Evolutionary conservation across 345 rosid genomes (phyloP).

Genomic region (Syzygium grande): DNA sequence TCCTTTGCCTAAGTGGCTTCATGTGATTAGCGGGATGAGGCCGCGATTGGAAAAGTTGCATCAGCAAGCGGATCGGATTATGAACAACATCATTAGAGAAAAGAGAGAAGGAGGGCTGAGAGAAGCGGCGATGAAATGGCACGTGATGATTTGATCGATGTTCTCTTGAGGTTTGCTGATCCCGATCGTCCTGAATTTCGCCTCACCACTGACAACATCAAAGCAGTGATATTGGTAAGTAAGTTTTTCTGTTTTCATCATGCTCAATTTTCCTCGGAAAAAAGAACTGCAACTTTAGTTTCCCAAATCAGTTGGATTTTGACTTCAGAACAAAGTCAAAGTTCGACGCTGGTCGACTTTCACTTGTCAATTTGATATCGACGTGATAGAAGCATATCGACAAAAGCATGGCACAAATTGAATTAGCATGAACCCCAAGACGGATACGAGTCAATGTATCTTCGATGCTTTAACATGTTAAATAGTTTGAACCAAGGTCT

Average conservation of each 20-base stretch:
- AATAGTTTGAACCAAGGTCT: not conserved
- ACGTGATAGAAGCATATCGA: not conserved
- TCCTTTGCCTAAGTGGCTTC: constrained; percentile 21
- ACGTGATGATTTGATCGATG: constrained; percentile 20
- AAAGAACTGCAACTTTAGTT: not conserved
- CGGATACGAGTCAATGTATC: too few species aligned
- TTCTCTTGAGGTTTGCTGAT: constrained; percentile 18
- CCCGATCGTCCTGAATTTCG: constrained; percentile 4
- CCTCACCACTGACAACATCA: constrained; percentile 10
- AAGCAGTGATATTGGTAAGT: constrained; percentile 25
- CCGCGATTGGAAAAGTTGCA: constrained; percentile 7
- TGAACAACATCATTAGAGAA: constrained; percentile 18
- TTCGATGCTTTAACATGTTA: not conserved
- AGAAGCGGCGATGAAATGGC: not conserved
- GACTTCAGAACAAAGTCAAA: not conserved
- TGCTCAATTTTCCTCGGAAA: not conserved
- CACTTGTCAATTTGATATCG: not conserved
- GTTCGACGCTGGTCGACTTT: not conserved
- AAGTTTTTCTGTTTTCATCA: not conserved
- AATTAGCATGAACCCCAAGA: not conserved
- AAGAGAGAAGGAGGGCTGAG: constrained; percentile 1
- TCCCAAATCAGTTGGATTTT: not conserved
- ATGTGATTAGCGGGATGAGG: constrained; percentile 3
- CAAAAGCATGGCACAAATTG: not conserved
- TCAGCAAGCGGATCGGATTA: constrained; percentile 4